These are phyloP conservation scores for Aspergillus diversus DNA, from an alignment of 495 filamentous ascomycete genomes.

Conservation along the genomic window DNA sequence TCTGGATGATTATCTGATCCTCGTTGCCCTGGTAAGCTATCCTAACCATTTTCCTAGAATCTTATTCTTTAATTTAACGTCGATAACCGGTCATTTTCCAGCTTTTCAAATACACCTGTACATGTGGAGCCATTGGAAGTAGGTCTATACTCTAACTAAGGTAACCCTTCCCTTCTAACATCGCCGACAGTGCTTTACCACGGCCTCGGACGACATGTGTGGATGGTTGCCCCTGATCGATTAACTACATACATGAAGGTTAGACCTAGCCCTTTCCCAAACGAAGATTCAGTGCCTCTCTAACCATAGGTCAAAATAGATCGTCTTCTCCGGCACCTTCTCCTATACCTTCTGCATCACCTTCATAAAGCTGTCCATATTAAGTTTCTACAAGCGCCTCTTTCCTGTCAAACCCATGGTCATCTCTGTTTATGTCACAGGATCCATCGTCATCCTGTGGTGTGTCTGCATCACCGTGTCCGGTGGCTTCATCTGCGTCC, in stretches of 20 bases:
- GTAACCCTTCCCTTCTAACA: neutral
- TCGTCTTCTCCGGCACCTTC: conserved; percentile 21
- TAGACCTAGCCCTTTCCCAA: no score
- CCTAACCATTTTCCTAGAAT: neutral
- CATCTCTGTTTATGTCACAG: no score
- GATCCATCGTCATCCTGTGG: no score
- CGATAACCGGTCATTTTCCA: neutral
- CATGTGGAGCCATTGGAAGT: neutral
- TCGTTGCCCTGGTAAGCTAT: neutral
- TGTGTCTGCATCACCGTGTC: no score
- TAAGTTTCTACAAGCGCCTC: conserved; percentile 45
- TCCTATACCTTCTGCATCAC: conserved; percentile 35
- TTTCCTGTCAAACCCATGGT: conserved; percentile 24
- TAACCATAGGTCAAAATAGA: neutral
- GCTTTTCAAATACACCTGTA: neutral
- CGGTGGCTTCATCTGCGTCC: no score
- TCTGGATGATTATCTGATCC: conserved; percentile 2
- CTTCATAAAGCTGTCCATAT: conserved; percentile 48
- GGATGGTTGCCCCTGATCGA: neutral
- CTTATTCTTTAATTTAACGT: neutral
- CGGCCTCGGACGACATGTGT: neutral
- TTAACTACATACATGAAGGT: neutral
- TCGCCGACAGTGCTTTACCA: neutral
- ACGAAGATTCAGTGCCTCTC: no score
- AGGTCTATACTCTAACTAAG: neutral